Percentiles rank a stretch among this genome's conserved stretches.
Evolutionary conservation across 352 stramenopile genomes (phyloP).

Genomic region (Globisporangium yorkense): DNA sequence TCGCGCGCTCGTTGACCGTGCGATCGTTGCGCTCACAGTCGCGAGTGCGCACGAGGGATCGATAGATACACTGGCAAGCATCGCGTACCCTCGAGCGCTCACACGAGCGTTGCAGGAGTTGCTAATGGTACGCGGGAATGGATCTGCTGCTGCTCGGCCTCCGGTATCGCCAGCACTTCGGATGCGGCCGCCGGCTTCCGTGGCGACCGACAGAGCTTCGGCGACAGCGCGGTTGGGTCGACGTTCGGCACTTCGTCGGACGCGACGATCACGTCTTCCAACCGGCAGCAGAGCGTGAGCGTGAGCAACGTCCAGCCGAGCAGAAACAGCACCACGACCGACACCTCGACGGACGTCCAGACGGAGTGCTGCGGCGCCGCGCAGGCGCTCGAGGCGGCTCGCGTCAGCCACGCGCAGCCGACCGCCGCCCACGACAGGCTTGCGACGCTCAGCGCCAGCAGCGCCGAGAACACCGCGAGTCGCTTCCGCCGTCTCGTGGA

Average conservation of each 20-base stretch:
- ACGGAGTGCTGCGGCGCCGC: neutral
- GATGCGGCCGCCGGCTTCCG: too few species aligned
- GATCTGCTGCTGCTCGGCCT: too few species aligned
- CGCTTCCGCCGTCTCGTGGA: conserved; percentile 2
- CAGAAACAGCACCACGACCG: conserved; percentile 25
- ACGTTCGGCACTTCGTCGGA: conserved; percentile 19
- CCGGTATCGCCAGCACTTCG: too few species aligned
- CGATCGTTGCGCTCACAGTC: too few species aligned
- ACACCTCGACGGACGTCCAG: conserved; percentile 14
- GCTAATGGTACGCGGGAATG: too few species aligned
- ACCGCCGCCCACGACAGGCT: conserved; percentile 20
- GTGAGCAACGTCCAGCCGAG: conserved; percentile 29
- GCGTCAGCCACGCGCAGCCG: conserved; percentile 16
- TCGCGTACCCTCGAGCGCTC: neutral
- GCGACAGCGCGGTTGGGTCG: conserved; percentile 32
- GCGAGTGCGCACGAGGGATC: too few species aligned
- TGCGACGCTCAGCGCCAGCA: conserved; percentile 13
- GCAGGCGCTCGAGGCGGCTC: neutral
- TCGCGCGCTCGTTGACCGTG: too few species aligned
- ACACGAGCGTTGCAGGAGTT: neutral
- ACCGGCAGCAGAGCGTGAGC: conserved; percentile 44
- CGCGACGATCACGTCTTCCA: conserved; percentile 45
- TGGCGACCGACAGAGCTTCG: conserved; percentile 11
- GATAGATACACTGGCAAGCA: too few species aligned
- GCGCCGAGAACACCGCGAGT: conserved; percentile 9